These are phyloP conservation scores for Diplodia sapinea DNA, from an alignment of 2,329 filamentous ascomycete genomes.

Conservation along the genomic window DNA sequence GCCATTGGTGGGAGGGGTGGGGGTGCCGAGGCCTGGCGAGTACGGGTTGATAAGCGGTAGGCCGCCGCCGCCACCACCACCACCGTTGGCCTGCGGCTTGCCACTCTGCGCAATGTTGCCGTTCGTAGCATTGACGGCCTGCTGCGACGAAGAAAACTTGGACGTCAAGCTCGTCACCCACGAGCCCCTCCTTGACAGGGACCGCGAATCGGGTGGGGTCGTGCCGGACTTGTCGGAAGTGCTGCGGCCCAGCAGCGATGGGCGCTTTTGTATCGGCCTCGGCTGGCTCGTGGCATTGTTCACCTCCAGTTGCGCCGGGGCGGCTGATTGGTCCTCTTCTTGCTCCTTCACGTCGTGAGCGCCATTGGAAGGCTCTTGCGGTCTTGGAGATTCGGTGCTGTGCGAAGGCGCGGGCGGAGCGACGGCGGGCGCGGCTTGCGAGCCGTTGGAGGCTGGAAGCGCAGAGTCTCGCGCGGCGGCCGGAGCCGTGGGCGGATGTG, in stretches of 20 bases:
- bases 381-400: constrained; percentile 1
- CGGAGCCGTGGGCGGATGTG: constrained; percentile 5
- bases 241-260: constrained; percentile 50
- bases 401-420: constrained; percentile 13
- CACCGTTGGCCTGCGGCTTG: constrained; percentile 35
- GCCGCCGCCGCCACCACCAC: constrained; percentile 31
- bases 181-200: constrained; percentile 66
- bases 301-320: not conserved
- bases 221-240: constrained; percentile 47
- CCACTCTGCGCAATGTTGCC: constrained; percentile 13
- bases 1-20: constrained; percentile 58
- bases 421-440: not conserved
- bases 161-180: constrained; percentile 95
- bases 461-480: constrained; percentile 2
- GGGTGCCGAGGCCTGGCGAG: constrained; percentile 47
- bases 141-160: constrained; percentile 76
- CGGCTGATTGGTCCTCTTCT: not conserved
- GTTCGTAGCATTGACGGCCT: constrained; percentile 33
- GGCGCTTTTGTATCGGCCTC: constrained; percentile 46
- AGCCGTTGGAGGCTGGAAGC: not conserved
- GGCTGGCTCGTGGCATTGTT: constrained; percentile 33
- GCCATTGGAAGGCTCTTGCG: constrained; percentile 6
- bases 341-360: constrained; percentile 12
- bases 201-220: constrained; percentile 41
- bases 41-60: constrained; percentile 33